These are phyloP conservation scores for Tolypocladium ovalisporum DNA, from an alignment of 2,329 filamentous ascomycete genomes.

Conservation along the genomic window DNA sequence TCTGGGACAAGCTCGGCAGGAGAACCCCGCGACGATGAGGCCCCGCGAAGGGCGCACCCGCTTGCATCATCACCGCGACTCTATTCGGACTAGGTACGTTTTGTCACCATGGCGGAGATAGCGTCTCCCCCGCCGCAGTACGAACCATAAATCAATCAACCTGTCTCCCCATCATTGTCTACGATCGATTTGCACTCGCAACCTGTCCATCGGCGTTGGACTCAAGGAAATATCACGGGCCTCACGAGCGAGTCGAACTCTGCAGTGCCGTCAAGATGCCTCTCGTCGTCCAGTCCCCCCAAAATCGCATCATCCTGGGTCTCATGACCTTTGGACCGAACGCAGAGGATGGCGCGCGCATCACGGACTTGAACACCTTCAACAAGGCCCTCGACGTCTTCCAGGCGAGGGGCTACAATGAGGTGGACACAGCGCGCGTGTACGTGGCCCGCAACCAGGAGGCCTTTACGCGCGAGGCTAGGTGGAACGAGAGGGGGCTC, in stretches of 20 bases:
- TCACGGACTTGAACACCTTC: conserved; percentile 57
- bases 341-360: conserved; percentile 51
- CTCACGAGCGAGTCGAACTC: neutral
- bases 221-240: neutral
- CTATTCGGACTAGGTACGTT: neutral
- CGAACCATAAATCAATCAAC: neutral
- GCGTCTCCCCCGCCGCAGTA: neutral
- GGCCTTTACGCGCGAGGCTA: conserved; percentile 61
- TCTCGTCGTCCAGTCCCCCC: conserved; percentile 31
- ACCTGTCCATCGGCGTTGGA: neutral
- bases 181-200: neutral
- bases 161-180: neutral
- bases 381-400: conserved; percentile 64
- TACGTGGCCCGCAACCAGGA: conserved; percentile 69
- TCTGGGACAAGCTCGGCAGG: neutral
- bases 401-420: conserved; percentile 69
- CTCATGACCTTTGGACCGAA: conserved; percentile 76
- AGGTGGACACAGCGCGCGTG: conserved; percentile 71
- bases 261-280: conserved; percentile 26
- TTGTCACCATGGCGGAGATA: neutral
- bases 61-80: neutral
- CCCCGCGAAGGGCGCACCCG: neutral
- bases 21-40: neutral
- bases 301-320: conserved; percentile 67
- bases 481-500: conserved; percentile 70